A percentile compares a stretch with the other conserved stretches of the same genome.
These are phyloP conservation scores for Fomitiporia mediterranea DNA, from an alignment of 1,284 basidiomycete species.

Conservation along the genomic window DNA sequence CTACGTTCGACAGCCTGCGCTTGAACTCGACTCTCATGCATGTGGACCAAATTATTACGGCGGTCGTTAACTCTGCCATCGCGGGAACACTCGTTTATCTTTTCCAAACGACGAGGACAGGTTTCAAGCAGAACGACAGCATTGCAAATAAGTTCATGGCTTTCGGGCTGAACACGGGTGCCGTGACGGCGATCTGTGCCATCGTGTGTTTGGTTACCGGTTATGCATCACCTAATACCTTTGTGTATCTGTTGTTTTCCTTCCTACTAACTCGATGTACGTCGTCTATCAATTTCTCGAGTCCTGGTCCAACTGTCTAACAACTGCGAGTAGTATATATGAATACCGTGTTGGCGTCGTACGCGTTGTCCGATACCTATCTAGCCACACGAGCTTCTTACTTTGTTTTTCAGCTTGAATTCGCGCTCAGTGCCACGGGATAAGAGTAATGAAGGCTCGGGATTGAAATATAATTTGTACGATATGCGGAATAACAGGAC, in stretches of 20 bases:
- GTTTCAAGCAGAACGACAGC: conserved; percentile 12
- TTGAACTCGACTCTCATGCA: conserved; percentile 35
- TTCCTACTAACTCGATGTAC: not conserved
- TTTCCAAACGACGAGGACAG: conserved; percentile 13
- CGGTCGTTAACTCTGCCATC: conserved; percentile 14
- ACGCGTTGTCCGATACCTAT: not conserved
- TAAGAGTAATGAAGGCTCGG: too few species aligned
- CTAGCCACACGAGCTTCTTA: not conserved
- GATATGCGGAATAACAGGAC: conserved; percentile 3
- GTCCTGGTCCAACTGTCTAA: not conserved
- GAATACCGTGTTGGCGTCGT: conserved; percentile 12
- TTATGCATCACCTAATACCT: conserved; percentile 1
- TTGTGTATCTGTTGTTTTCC: conserved; percentile 17
- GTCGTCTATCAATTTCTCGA: not conserved
- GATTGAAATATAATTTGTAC: too few species aligned
- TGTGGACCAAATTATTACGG: not conserved
- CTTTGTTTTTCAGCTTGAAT: not conserved
- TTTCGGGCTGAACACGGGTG: conserved; percentile 21
- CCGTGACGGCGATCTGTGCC: conserved; percentile 16
- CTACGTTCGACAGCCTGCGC: not conserved
- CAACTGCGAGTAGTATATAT: conserved; percentile 7
- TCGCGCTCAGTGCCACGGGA: conserved; percentile 4
- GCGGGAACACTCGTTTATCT: conserved; percentile 17
- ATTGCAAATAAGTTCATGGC: conserved; percentile 14
- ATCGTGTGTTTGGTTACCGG: conserved; percentile 10